These are phyloP conservation scores for Lactuca saligna DNA, from an alignment of 129 eudicot species.

Conservation along the genomic window DNA sequence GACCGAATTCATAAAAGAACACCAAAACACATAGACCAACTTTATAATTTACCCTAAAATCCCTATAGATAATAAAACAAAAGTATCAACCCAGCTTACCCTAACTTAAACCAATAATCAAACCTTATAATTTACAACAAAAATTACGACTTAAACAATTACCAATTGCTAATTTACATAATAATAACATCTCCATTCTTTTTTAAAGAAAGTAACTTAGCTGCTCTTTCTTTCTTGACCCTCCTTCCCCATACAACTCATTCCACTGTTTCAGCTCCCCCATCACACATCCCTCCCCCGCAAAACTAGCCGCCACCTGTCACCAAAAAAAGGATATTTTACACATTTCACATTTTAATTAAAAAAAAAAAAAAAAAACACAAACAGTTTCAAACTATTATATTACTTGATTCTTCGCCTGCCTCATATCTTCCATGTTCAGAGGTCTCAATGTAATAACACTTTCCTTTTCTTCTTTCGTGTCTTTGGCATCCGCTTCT, in stretches of 20 bases:
- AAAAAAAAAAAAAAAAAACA: no score
- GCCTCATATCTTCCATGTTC: constrained; percentile 91
- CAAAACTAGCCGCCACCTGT: constrained; percentile 94
- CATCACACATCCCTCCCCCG: constrained; percentile 75
- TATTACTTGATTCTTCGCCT: constrained; percentile 85
- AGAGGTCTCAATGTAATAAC: constrained; percentile 67
- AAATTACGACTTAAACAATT: no score
- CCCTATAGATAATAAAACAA: neutral
- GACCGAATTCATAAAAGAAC: neutral
- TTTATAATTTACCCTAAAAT: neutral
- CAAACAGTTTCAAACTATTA: neutral
- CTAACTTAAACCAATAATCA: neutral
- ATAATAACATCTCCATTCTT: neutral
- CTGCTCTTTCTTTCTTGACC: constrained; percentile 86
- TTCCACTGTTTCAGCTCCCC: constrained; percentile 86
- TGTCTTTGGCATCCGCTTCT: constrained; percentile 37
- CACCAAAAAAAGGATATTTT: neutral
- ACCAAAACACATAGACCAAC: neutral
- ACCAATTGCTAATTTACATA: neutral
- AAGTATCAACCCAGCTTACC: neutral
- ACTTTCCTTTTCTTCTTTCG: constrained; percentile 52
- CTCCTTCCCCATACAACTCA: constrained; percentile 87
- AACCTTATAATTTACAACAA: neutral
- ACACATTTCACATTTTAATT: neutral
- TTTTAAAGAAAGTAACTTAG: constrained; percentile 66